A percentile compares a stretch with the other conserved stretches of the same genome.
These are phyloP conservation scores for Meredithiella fracta DNA, from an alignment of 2,329 filamentous ascomycete species.

Conservation along the genomic window DNA sequence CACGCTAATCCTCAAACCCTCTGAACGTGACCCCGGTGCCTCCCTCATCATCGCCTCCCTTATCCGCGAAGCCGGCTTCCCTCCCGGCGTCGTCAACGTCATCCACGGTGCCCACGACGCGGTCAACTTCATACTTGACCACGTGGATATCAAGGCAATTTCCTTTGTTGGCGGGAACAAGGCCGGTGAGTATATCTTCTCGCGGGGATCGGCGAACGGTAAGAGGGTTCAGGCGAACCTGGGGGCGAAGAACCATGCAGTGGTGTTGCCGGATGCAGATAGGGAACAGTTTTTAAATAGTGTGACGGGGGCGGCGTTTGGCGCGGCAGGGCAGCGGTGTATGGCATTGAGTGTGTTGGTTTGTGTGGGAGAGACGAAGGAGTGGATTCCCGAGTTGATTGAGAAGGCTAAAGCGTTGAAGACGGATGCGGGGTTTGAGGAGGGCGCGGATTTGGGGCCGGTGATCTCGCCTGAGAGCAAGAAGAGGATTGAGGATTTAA, in stretches of 20 bases:
- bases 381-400: slow-evolving; percentile 64
- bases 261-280: slow-evolving; percentile 71
- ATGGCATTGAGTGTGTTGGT: slow-evolving; percentile 76
- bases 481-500: slow-evolving; percentile 59
- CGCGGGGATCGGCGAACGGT: slow-evolving; percentile 62
- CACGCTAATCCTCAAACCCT: slow-evolving; percentile 71
- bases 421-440: slow-evolving; percentile 68
- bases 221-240: slow-evolving; percentile 81
- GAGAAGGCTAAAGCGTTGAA: slow-evolving; percentile 56
- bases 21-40: slow-evolving; percentile 69
- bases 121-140: slow-evolving; percentile 75
- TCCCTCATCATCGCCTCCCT: slow-evolving; percentile 76
- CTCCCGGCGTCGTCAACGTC: slow-evolving; percentile 65
- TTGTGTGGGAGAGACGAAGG: slow-evolving; percentile 69
- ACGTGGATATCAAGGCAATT: slow-evolving; percentile 70
- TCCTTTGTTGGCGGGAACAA: slow-evolving; percentile 79
- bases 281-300: slow-evolving; percentile 81
- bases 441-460: slow-evolving; percentile 63
- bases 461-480: slow-evolving; percentile 69
- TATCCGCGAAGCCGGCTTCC: slow-evolving; percentile 64
- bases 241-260: slow-evolving; percentile 77
- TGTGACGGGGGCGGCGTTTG: slow-evolving; percentile 69
- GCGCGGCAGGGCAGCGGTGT: slow-evolving; percentile 69
- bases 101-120: slow-evolving; percentile 67
- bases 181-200: slow-evolving; percentile 76